Conservation (phyloP, 2,329 filamentous ascomycete species). For the Penicillium italicum region DNA sequence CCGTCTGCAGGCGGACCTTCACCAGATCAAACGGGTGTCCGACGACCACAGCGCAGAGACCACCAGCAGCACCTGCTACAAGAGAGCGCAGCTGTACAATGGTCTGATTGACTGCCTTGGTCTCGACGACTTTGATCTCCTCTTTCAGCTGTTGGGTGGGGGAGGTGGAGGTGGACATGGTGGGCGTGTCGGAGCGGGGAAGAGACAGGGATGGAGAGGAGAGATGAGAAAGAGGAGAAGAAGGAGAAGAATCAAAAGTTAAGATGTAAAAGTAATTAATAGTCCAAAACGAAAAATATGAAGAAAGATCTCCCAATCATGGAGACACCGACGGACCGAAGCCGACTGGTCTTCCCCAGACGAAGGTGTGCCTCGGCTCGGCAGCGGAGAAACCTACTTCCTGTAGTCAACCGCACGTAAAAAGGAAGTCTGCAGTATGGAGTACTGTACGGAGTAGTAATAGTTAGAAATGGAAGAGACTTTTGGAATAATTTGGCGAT, state of each 20-base stretch:
- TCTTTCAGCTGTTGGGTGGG: constrained; percentile 31
- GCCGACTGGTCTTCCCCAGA: constrained; percentile 23
- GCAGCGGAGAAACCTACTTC: constrained; percentile 19
- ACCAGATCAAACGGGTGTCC: constrained; percentile 97
- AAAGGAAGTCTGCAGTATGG: too few species aligned
- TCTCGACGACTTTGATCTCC: constrained; percentile 27
- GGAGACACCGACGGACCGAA: constrained; percentile 18
- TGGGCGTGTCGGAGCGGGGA: constrained; percentile 10
- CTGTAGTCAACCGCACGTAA: background rate
- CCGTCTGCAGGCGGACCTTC: constrained; percentile 95
- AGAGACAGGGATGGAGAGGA: constrained; percentile 3
- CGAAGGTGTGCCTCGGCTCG: constrained; percentile 21
- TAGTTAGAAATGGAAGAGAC: too few species aligned
- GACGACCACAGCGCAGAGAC: constrained; percentile 88
- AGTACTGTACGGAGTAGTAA: too few species aligned
- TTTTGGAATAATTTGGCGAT: background rate
- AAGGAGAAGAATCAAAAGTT: background rate
- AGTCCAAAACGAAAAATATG: background rate
- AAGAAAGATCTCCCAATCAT: constrained; percentile 6
- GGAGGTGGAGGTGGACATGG: constrained; percentile 32
- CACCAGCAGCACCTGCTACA: constrained; percentile 85
- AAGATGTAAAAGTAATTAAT: constrained; percentile 1
- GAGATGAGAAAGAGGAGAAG: background rate
- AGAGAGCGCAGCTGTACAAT: constrained; percentile 72
- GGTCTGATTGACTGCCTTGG: constrained; percentile 42